A percentile compares a stretch with the other conserved stretches of the same genome.
phyloP scores from a whole-genome alignment of 1,284 basidiomycete species.

The Moesziomyces globuligerus region DNA sequence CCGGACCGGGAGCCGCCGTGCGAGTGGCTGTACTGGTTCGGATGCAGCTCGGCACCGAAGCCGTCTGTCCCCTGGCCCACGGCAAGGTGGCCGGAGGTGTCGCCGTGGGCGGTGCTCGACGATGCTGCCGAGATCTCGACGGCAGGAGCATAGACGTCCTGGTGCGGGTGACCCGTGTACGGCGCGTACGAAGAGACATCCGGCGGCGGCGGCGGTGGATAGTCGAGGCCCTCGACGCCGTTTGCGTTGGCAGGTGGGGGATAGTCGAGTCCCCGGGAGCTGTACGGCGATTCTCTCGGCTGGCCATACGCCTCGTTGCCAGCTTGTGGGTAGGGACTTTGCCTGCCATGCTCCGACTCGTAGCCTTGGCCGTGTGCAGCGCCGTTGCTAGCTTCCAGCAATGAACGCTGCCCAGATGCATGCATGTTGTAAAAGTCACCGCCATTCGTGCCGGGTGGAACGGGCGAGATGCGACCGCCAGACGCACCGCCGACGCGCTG shows the following conservation, averaged over 20 bases:
- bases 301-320: constrained; percentile 1
- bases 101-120: constrained; percentile 10
- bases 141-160: constrained; percentile 7
- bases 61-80: constrained; percentile 39
- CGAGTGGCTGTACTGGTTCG: constrained; percentile 25
- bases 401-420: constrained; percentile 12
- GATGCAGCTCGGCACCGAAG: constrained; percentile 35
- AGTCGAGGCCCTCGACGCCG: constrained; percentile 45
- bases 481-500: constrained; percentile 32
- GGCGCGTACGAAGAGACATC: constrained; percentile 40
- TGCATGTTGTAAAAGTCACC: constrained; percentile 16
- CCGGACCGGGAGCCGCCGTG: constrained; percentile 16
- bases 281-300: constrained; percentile 20
- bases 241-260: constrained; percentile 37
- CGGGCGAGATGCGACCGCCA: constrained; percentile 18
- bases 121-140: constrained; percentile 20
- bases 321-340: constrained; percentile 16
- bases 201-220: constrained; percentile 31
- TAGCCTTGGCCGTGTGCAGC: constrained; percentile 7
- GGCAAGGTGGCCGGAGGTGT: constrained; percentile 10
- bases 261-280: constrained; percentile 36
- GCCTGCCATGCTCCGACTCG: constrained; percentile 20
- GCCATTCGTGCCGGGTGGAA: constrained; percentile 1
- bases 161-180: constrained; percentile 14
- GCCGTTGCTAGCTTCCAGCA: constrained; percentile 35